These are phyloP conservation scores for Daldinia grandis DNA, from an alignment of 495 filamentous ascomycete genomes.

Conservation along the genomic window DNA sequence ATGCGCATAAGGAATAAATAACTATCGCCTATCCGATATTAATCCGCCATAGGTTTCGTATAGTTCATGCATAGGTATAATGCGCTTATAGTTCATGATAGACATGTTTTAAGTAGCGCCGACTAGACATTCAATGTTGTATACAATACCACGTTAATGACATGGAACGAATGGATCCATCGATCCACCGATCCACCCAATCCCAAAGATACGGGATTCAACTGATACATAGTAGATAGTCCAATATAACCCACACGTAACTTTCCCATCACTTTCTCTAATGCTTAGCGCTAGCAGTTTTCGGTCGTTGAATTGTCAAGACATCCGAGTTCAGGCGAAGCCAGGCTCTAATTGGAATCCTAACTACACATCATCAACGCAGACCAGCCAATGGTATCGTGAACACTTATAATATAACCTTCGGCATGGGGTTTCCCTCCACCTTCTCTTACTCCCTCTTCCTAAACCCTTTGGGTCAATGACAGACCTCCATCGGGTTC, in stretches of 20 bases:
- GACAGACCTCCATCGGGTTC: neutral
- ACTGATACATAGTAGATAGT: conserved; percentile 3
- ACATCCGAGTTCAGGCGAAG: conserved; percentile 7
- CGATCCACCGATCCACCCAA: neutral
- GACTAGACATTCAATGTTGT: neutral
- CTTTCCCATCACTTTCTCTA: conserved; percentile 30
- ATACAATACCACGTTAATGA: conserved; percentile 12
- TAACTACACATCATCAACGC: conserved; percentile 3
- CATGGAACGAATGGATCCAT: conserved; percentile 12
- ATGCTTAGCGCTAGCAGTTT: conserved; percentile 19
- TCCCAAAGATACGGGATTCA: conserved; percentile 30
- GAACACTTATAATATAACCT: conserved; percentile 9
- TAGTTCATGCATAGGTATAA: conserved; percentile 6
- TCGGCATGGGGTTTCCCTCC: conserved; percentile 14
- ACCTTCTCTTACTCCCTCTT: conserved; percentile 9
- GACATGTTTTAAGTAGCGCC: too few species aligned
- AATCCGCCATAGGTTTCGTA: neutral
- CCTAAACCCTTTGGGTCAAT: conserved; percentile 10
- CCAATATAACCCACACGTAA: conserved; percentile 12
- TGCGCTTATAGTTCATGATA: too few species aligned
- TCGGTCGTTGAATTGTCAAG: conserved; percentile 1
- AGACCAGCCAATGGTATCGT: conserved; percentile 18
- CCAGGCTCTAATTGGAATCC: conserved; percentile 25
- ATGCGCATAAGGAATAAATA: neutral
- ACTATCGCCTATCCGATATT: neutral